Evolutionary conservation across 2,329 filamentous ascomycete genomes (phyloP).

Genomic region (Fonsecaea erecta): DNA sequence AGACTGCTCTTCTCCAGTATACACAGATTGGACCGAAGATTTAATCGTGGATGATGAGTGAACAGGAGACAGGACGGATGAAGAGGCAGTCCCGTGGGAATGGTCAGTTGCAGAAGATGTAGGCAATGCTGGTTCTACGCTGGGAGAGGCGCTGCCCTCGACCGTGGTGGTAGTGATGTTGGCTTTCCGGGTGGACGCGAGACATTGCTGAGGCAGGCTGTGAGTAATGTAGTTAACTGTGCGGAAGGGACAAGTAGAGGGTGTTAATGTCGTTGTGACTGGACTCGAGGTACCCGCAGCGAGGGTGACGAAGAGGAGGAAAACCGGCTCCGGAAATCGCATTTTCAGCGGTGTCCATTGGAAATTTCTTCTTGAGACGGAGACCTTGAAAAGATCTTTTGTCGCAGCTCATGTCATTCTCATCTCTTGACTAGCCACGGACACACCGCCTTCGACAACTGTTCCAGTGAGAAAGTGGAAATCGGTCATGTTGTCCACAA

Average conservation of each 20-base stretch:
- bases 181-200: conserved; percentile 56
- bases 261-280: conserved; percentile 12
- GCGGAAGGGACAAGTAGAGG: conserved; percentile 54
- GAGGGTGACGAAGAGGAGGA: conserved; percentile 16
- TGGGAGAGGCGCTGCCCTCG: conserved; percentile 9
- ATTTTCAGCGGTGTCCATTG: conserved; percentile 12
- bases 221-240: conserved; percentile 85
- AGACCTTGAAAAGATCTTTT: not conserved
- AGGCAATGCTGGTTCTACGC: conserved; percentile 1
- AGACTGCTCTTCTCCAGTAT: not conserved
- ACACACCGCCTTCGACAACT: not conserved
- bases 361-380: not conserved
- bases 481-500: not conserved
- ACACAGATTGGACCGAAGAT: not conserved
- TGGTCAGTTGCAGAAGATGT: conserved; percentile 4
- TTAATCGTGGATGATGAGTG: not conserved
- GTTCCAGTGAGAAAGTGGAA: not conserved
- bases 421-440: not conserved
- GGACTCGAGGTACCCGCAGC: conserved; percentile 5
- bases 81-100: not conserved
- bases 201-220: conserved; percentile 74
- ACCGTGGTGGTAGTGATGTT: conserved; percentile 28
- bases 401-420: not conserved
- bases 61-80: not conserved
- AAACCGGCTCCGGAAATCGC: conserved; percentile 10